Evolutionary conservation across 768 basidiomycete genomes (phyloP), one percentile per base, ranked within the genome.

Genomic region (Mycena rosella): DNA sequence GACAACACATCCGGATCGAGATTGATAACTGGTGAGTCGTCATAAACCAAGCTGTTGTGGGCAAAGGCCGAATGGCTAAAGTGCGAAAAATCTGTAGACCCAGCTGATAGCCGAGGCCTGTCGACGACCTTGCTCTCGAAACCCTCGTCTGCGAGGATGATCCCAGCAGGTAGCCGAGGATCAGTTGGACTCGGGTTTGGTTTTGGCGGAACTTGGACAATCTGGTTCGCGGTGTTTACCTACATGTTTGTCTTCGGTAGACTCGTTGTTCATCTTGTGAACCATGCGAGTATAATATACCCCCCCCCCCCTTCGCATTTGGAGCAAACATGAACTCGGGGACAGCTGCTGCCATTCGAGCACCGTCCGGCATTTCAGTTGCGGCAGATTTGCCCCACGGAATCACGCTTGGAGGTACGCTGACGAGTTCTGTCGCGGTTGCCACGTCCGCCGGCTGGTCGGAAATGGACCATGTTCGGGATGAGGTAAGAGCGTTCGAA

Each of bases 151-250:
- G n/a, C n/a, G n/a, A n/a, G n/a, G n/a, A 24, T 30, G 17, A 57
- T 57, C 56, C 56, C 56, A 57, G 56, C 56, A 11, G 56, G 9
- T 20, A n/a, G 56, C 56, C 42, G 18, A 57, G 40, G 56, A 29
- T 57, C 56, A 57, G 13, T 57, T 57, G 40, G 56, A 42, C n/a
- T n/a, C n/a, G n/a, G n/a, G n/a, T n/a, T n/a, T n/a, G n/a, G n/a
- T n/a, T n/a, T n/a, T n/a, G n/a, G n/a, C n/a, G 27, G 56, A 44
- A 18, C 9, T 14, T 2, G 42, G 5, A 27, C 56, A 57, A 2
- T 54, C 18, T 5, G 4, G 1, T 7, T 57, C 14, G 11, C 59
- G 34, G 6, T 60, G 45, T 10, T 51, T 17, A 17, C n/a, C n/a
- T n/a, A n/a, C n/a, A n/a, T n/a, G n/a, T n/a, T n/a, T n/a, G n/a